These are phyloP conservation scores for Alternaria ethzedia DNA, from an alignment of 2,329 filamentous ascomycete genomes.

Conservation along the genomic window DNA sequence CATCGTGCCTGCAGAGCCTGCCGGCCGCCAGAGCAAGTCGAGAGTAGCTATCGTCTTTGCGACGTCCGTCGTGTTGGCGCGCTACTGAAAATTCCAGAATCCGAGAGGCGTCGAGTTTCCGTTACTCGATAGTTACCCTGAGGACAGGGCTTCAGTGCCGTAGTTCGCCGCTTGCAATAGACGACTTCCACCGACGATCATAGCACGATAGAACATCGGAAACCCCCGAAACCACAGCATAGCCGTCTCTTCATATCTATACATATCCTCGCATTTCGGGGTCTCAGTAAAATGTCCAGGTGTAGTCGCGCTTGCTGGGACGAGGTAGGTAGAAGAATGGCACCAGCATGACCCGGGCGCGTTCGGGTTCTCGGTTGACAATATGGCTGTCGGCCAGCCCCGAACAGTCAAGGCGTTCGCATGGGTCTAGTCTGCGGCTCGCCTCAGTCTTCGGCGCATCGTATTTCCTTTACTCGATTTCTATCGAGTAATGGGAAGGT, in stretches of 20 bases:
- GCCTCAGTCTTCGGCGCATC: slow-evolving; percentile 20
- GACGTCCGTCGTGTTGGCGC: slow-evolving; percentile 14
- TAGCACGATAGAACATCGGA: neutral
- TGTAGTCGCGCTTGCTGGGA: neutral
- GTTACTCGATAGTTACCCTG: slow-evolving; percentile 45
- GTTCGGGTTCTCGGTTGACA: slow-evolving; percentile 9
- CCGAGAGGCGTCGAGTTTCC: slow-evolving; percentile 19
- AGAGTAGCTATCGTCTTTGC: slow-evolving; percentile 5
- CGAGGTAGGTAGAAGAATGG: neutral
- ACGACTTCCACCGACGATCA: slow-evolving; percentile 2
- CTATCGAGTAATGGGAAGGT: slow-evolving; percentile 42
- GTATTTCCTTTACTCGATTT: slow-evolving; percentile 43
- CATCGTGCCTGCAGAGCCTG: slow-evolving; percentile 9
- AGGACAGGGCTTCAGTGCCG: slow-evolving; percentile 24
- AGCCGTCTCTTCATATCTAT: neutral
- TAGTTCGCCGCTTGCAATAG: slow-evolving; percentile 17
- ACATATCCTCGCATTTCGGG: neutral
- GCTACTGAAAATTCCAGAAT: slow-evolving; percentile 17
- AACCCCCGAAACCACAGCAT: neutral
- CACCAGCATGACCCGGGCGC: neutral
- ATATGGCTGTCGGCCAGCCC: slow-evolving; percentile 30
- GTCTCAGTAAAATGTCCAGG: neutral
- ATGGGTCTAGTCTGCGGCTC: slow-evolving; percentile 21
- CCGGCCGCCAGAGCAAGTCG: slow-evolving; percentile 2
- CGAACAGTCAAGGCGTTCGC: slow-evolving; percentile 19